Conservation (phyloP, 108 stramenopile species). For the Discostella pseudostelligera region DNA sequence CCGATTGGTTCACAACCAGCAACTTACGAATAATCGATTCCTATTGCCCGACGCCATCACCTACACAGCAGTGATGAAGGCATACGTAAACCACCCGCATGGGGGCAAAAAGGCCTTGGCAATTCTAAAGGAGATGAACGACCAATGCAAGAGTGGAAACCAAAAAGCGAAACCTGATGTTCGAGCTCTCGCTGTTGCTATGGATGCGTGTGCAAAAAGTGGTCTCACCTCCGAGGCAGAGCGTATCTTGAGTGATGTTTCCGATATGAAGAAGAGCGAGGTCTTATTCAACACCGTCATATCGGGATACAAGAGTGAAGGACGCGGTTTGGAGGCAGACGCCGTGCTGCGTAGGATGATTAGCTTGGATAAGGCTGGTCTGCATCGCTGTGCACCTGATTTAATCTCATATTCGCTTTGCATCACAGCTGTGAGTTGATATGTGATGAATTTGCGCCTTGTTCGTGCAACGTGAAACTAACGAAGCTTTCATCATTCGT, state of each 20-base stretch:
- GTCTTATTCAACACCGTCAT: slow-evolving; percentile 42
- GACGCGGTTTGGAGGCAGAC: slow-evolving; percentile 35
- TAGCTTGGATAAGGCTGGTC: slow-evolving; percentile 18
- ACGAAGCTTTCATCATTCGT: not conserved
- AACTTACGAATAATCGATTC: slow-evolving; percentile 19
- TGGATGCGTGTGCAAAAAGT: slow-evolving; percentile 46
- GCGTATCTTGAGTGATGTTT: slow-evolving; percentile 21
- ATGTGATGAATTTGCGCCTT: not conserved
- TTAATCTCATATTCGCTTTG: slow-evolving; percentile 31
- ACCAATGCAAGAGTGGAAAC: slow-evolving; percentile 38
- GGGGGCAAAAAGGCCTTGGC: slow-evolving; percentile 35
- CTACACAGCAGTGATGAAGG: slow-evolving; percentile 44
- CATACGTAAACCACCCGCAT: slow-evolving; percentile 34
- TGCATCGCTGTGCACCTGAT: slow-evolving; percentile 31
- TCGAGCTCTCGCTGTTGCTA: slow-evolving; percentile 34
- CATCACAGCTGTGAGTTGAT: slow-evolving; percentile 28
- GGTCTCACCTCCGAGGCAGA: slow-evolving; percentile 28
- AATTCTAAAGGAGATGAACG: slow-evolving; percentile 39
- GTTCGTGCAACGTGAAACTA: not conserved
- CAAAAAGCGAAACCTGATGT: slow-evolving; percentile 34
- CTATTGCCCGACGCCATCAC: slow-evolving; percentile 46
- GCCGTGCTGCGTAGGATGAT: slow-evolving; percentile 36
- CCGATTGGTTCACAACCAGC: slow-evolving; percentile 32
- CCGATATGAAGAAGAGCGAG: slow-evolving; percentile 29
- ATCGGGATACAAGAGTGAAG: slow-evolving; percentile 39